A percentile compares a stretch with the other conserved stretches of the same genome.
These are phyloP conservation scores for Ormosia semicastrata DNA, from an alignment of 306 rosid genomes.

Conservation along the genomic window DNA sequence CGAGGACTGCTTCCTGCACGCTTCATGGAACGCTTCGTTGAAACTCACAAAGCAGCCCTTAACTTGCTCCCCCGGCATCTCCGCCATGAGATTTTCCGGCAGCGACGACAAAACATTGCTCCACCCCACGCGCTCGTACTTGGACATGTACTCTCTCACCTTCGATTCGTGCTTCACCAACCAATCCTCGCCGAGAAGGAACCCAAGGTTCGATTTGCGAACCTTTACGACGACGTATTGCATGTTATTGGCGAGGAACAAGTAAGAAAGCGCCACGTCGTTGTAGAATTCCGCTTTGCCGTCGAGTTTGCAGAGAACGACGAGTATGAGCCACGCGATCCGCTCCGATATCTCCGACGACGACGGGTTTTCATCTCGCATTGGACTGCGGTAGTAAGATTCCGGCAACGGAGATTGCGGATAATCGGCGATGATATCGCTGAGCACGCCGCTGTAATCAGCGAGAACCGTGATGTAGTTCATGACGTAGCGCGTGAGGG, in stretches of 20 bases:
- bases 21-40: constrained; percentile 49
- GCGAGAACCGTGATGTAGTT: constrained; percentile 62
- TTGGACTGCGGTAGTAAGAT: constrained; percentile 46
- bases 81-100: constrained; percentile 57
- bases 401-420: constrained; percentile 72
- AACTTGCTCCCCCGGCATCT: constrained; percentile 46
- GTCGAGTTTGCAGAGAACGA: constrained; percentile 77
- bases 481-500: constrained; percentile 82
- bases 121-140: constrained; percentile 71
- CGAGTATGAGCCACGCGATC: constrained; percentile 72
- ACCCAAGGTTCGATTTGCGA: constrained; percentile 50
- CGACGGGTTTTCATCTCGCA: constrained; percentile 9
- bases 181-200: constrained; percentile 64
- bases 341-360: constrained; percentile 43
- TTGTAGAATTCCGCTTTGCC: constrained; percentile 58
- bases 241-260: constrained; percentile 79
- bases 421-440: constrained; percentile 56
- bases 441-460: constrained; percentile 56
- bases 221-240: constrained; percentile 69
- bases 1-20: constrained; percentile 50
- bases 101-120: constrained; percentile 51
- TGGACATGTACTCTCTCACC: constrained; percentile 55
- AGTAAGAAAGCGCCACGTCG: constrained; percentile 70
- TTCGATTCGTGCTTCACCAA: constrained; percentile 55
- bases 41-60: constrained; percentile 40